Base-by-base conservation (phyloP, 1,284 basidiomycete genomes). In the Pascua guehoae region DNA sequence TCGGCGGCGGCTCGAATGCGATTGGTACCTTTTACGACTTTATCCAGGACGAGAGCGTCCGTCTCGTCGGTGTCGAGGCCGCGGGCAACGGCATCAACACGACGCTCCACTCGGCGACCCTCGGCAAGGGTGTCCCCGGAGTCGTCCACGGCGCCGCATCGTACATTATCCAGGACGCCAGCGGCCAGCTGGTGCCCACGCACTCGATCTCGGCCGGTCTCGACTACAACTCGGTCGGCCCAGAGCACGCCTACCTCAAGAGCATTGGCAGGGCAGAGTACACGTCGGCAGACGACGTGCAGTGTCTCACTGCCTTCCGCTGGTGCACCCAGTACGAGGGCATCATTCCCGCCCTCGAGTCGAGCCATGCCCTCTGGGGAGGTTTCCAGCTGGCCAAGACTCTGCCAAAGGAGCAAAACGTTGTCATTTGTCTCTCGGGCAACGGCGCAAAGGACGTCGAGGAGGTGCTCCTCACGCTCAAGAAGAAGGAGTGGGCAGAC, bases 1-100 rank as follows among this genome's bases (percentile, higher is more conserved):
- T 98, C 44, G 96, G 95, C 45, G 95, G 96, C 57, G 96, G 96
- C 4, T 91, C 88, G 71, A 98, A 98, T 75, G 91, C 96, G 15
- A 98, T 99, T 44, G 96, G 96, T 38, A 87, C 92, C 2, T 97
- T 97, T 83, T 90, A 89, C 77, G 89, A 96, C 66, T 97, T 97
- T 78, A 92, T 97, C 72, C 79, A 81, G 5, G 90, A 97, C 72
- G 86, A 89, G 76, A 80, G 75, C 53, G 91, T 97, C 14, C 82
- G 87, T 41, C 79, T 97, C 41, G 79, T 97, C 41, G 93, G 93
- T 66, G 93, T 97, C n/a, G 94, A 96, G 75, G 96, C 93, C 57
- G 89, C 92, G 63, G 89, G 96, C 62, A 90, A 98, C 80, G 96
- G 91, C 86, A 79, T 89, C 53, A 85, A 95, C 65, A 91, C 91